phyloP scores from a whole-genome alignment of 192 early-diverging fungal species.

The Gamsiella multidivaricata region DNA sequence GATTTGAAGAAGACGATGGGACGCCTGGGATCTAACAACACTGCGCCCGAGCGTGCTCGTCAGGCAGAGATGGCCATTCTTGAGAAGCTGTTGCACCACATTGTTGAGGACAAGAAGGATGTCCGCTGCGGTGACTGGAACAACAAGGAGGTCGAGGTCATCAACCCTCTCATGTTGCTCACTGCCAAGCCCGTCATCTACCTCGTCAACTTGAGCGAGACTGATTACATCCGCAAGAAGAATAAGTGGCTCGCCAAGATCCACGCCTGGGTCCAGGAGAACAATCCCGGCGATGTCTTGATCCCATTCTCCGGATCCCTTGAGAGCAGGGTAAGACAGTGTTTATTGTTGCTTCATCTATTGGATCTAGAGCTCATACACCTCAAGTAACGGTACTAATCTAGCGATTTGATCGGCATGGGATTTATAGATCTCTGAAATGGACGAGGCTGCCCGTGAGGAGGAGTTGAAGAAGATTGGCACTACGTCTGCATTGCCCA shows the following conservation, averaged over 20 bases:
- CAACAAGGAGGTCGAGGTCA: slow-evolving; percentile 90
- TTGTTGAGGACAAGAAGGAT: slow-evolving; percentile 84
- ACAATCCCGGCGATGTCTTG: slow-evolving; percentile 88
- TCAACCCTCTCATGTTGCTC: slow-evolving; percentile 87
- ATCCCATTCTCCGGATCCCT: slow-evolving; percentile 92
- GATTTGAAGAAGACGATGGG: slow-evolving; percentile 73
- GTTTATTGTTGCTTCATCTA: neutral
- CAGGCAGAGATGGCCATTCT: slow-evolving; percentile 82
- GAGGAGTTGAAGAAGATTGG: slow-evolving; percentile 73
- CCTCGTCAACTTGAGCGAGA: slow-evolving; percentile 90
- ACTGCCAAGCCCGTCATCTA: slow-evolving; percentile 98
- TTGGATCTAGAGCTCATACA: too few relatives aligned
- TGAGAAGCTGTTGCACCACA: slow-evolving; percentile 80
- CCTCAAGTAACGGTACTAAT: too few relatives aligned
- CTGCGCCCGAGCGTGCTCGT: slow-evolving; percentile 86
- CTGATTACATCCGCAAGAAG: slow-evolving; percentile 93
- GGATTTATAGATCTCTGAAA: slow-evolving; percentile 42
- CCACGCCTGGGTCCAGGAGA: slow-evolving; percentile 92
- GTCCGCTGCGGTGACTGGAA: slow-evolving; percentile 91
- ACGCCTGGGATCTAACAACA: slow-evolving; percentile 81
- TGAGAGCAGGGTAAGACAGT: slow-evolving; percentile 72
- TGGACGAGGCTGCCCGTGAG: slow-evolving; percentile 65
- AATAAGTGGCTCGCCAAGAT: slow-evolving; percentile 94
- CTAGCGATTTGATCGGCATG: too few relatives aligned
- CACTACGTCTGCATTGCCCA: slow-evolving; percentile 82